Percentiles rank a stretch among this genome's conserved stretches.
phyloP scores from a whole-genome alignment of 2,329 filamentous ascomycete genomes.

The Cytospora mali region DNA sequence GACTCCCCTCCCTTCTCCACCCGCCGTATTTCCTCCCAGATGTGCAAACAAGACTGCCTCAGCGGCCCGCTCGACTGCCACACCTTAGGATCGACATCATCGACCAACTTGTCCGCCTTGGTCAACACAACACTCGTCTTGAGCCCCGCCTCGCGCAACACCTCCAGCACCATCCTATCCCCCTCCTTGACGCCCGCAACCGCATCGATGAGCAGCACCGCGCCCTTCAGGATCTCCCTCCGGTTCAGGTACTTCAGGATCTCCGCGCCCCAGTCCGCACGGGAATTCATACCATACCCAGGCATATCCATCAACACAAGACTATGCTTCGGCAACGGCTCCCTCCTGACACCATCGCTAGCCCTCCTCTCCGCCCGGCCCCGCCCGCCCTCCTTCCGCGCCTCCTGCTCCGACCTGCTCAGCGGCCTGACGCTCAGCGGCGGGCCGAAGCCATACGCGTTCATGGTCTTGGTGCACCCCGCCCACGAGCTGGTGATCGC shows the following conservation, averaged over 20 bases:
- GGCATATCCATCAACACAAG: constrained; percentile 49
- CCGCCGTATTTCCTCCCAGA: constrained; percentile 37
- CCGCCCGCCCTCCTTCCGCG: constrained; percentile 28
- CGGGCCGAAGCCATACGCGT: constrained; percentile 58
- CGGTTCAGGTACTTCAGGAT: constrained; percentile 54
- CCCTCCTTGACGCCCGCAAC: constrained; percentile 53
- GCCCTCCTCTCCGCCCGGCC: constrained; percentile 28
- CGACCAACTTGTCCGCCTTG: constrained; percentile 55
- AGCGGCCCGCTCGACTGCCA: constrained; percentile 16
- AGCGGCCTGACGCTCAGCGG: constrained; percentile 35
- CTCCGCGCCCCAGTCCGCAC: constrained; percentile 54
- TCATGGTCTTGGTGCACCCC: constrained; percentile 58
- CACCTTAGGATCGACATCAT: constrained; percentile 3
- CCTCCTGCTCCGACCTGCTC: constrained; percentile 11
- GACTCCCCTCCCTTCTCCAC: constrained; percentile 32
- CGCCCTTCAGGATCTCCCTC: constrained; percentile 52
- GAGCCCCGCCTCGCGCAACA: constrained; percentile 49
- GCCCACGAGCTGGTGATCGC: constrained; percentile 55
- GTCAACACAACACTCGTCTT: constrained; percentile 56
- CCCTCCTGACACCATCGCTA: constrained; percentile 29
- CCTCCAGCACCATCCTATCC: constrained; percentile 50
- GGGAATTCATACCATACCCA: constrained; percentile 41
- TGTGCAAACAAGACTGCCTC: constrained; percentile 31
- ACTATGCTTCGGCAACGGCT: constrained; percentile 48
- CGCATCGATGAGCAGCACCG: constrained; percentile 56